Evolutionary conservation across 306 rosid genomes (phyloP).

Genomic region (Erythrophleum fordii): DNA sequence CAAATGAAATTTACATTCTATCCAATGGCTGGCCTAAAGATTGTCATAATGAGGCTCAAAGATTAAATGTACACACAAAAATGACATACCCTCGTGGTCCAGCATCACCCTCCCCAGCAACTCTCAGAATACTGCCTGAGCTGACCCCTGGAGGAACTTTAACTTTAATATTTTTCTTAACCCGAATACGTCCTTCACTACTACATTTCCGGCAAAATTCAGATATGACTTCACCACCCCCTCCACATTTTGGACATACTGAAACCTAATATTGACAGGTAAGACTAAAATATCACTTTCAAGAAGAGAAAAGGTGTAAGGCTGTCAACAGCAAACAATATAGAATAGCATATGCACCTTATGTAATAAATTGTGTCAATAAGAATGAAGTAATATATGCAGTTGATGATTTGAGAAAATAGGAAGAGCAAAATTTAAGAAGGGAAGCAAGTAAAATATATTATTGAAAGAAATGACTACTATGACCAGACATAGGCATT

Average conservation of each 20-base stretch:
- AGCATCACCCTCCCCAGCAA: slow-evolving; percentile 90
- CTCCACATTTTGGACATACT: slow-evolving; percentile 89
- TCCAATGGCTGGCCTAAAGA: background rate
- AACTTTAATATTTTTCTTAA: slow-evolving; percentile 88
- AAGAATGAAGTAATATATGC: background rate
- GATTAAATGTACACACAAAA: slow-evolving; percentile 22
- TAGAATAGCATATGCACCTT: background rate
- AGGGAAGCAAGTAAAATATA: background rate
- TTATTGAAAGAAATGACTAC: background rate
- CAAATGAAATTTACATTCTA: background rate
- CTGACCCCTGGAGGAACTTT: slow-evolving; percentile 96
- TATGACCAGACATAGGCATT: background rate
- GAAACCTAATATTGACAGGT: slow-evolving; percentile 70
- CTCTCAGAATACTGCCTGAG: slow-evolving; percentile 92
- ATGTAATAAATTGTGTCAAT: background rate
- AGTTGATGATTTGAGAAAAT: background rate
- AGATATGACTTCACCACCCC: slow-evolving; percentile 91
- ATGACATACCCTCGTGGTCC: slow-evolving; percentile 88
- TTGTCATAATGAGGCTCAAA: background rate
- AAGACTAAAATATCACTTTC: slow-evolving; percentile 19
- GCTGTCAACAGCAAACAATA: background rate
- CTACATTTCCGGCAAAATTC: slow-evolving; percentile 92
- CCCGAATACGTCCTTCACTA: slow-evolving; percentile 84
- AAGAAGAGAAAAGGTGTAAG: slow-evolving; percentile 16
- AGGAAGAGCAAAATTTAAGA: background rate